Evolutionary conservation across 2,329 filamentous ascomycete species (phyloP).

Genomic region (Juglanconis juglandina): DNA sequence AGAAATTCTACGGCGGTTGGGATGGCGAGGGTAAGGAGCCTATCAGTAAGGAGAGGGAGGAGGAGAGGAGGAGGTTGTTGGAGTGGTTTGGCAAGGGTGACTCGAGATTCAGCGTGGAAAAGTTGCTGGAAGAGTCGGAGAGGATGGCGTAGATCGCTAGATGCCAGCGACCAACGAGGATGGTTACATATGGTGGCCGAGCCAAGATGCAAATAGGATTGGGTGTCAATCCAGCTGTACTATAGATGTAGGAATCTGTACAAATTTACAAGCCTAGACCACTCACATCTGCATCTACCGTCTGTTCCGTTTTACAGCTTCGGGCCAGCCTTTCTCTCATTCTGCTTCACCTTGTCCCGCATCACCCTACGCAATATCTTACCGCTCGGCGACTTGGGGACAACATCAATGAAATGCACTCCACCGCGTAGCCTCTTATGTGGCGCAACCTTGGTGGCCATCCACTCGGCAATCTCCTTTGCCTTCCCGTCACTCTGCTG

Average conservation of each 20-base stretch:
- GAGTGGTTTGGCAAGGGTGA: constrained; percentile 82
- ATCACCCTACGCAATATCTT: constrained; percentile 45
- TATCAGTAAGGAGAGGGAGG: constrained; percentile 51
- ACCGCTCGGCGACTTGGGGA: constrained; percentile 67
- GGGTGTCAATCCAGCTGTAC: neutral
- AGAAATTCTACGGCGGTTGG: constrained; percentile 83
- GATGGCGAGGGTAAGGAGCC: constrained; percentile 39
- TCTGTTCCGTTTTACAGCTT: constrained; percentile 32
- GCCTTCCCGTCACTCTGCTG: constrained; percentile 34
- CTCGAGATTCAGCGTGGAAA: constrained; percentile 74
- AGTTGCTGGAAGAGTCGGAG: constrained; percentile 85
- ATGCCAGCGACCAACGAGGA: neutral
- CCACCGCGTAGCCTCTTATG: constrained; percentile 69
- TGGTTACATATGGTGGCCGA: constrained; percentile 1
- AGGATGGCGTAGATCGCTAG: constrained; percentile 53
- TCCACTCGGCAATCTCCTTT: constrained; percentile 35
- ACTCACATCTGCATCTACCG: neutral
- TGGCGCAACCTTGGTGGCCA: constrained; percentile 35
- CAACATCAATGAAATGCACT: constrained; percentile 62
- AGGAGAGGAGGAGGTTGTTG: constrained; percentile 66
- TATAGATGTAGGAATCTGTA: neutral
- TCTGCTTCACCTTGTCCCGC: constrained; percentile 36
- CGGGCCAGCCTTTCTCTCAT: constrained; percentile 34
- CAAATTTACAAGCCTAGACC: neutral
- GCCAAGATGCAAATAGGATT: neutral